phyloP scores from a whole-genome alignment of 441 rosid genomes.

The Mallotus repandus region DNA sequence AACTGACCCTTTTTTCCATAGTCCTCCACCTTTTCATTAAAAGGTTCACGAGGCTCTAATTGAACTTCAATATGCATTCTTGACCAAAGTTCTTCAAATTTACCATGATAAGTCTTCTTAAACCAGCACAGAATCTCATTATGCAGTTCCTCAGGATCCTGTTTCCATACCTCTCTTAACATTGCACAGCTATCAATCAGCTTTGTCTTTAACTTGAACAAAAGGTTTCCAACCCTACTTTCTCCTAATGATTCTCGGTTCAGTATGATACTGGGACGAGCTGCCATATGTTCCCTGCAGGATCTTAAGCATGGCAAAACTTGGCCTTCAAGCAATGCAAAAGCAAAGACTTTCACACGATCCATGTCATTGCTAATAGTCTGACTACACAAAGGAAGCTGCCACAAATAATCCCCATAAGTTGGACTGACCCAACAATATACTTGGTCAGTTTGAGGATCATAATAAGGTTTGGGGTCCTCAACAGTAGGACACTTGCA shows the following conservation, averaged over 20 bases:
- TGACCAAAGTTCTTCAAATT: constrained; percentile 61
- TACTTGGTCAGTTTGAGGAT: constrained; percentile 51
- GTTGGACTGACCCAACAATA: constrained; percentile 55
- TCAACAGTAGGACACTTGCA: constrained; percentile 56
- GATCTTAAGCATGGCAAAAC: constrained; percentile 69
- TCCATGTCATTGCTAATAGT: constrained; percentile 31
- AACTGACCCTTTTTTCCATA: constrained; percentile 18
- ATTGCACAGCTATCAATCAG: constrained; percentile 47
- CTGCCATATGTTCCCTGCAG: constrained; percentile 42
- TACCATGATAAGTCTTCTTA: constrained; percentile 49
- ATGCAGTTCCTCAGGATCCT: constrained; percentile 45
- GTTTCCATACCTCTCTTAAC: constrained; percentile 55
- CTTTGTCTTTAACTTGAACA: constrained; percentile 41
- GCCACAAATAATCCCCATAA: constrained; percentile 70
- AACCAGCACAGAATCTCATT: constrained; percentile 68
- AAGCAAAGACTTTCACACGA: constrained; percentile 57
- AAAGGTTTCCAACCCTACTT: constrained; percentile 61
- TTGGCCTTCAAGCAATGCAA: constrained; percentile 74
- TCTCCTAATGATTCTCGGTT: constrained; percentile 57
- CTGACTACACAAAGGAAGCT: constrained; percentile 57
- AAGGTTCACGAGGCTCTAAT: constrained; percentile 38
- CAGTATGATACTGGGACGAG: constrained; percentile 59
- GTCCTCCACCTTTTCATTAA: constrained; percentile 20
- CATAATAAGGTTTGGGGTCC: constrained; percentile 68
- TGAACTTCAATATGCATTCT: constrained; percentile 52